Evolutionary conservation across 148 eudicot species (phyloP).

Genomic region (Dysphania ambrosioides): DNA sequence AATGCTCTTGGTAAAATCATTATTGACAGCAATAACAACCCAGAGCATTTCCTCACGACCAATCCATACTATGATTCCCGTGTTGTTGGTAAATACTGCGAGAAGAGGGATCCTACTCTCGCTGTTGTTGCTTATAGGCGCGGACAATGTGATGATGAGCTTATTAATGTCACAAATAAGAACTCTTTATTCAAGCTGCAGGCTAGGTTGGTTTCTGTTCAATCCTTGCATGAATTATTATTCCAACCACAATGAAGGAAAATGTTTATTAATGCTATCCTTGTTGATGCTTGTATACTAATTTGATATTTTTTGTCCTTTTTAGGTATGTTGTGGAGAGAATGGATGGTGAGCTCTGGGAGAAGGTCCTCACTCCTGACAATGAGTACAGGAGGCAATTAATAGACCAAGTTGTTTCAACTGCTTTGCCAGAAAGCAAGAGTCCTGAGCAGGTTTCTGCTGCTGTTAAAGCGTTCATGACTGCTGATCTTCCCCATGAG

Average conservation of each 20-base stretch:
- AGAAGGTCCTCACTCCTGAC: constrained; percentile 81
- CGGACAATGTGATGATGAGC: constrained; percentile 98
- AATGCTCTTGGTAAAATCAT: constrained; percentile 96
- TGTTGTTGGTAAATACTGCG: constrained; percentile 97
- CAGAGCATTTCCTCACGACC: constrained; percentile 95
- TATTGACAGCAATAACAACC: constrained; percentile 93
- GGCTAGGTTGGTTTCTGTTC: constrained; percentile 52
- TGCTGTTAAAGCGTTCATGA: constrained; percentile 98
- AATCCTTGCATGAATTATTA: background rate
- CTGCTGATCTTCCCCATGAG: constrained; percentile 98
- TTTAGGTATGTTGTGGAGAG: constrained; percentile 89
- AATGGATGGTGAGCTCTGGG: constrained; percentile 96
- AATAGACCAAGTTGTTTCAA: constrained; percentile 97
- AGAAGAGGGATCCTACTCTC: constrained; percentile 97
- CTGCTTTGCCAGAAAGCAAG: constrained; percentile 99
- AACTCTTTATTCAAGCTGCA: constrained; percentile 91
- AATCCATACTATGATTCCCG: constrained; percentile 96
- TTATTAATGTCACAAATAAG: constrained; percentile 82
- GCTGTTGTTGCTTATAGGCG: constrained; percentile 95
- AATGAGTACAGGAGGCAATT: constrained; percentile 91
- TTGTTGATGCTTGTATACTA: constrained; percentile 1
- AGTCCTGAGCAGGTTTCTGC: constrained; percentile 99
- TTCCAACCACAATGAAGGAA: too few relatives aligned
- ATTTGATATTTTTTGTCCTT: background rate
- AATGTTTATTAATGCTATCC: background rate